Base-by-base conservation (phyloP, 306 rosid genomes). In the Prunus padus region DNA sequence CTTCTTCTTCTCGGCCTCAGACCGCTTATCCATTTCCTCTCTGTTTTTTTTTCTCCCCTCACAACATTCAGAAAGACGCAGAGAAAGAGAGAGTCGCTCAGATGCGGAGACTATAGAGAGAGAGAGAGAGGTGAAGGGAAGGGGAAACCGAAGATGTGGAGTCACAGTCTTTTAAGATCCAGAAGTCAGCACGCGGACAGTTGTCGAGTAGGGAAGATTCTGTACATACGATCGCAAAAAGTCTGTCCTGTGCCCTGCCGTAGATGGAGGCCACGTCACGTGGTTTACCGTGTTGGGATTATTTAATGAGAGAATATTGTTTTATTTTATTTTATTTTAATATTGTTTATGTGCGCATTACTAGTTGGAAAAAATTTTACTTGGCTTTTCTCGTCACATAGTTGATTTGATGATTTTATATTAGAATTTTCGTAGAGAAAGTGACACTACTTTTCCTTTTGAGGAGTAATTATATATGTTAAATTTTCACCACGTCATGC, bases 11-110 rank as follows among this genome's bases (percentile, higher is more conserved):
- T 86, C 87, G 2, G 82, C 97, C 83, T 83, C 84, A 16, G 30
- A 23, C 19, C 95, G 98, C 72, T 95, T 90, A 42, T 86, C 89
- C 92, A 91, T 89, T 15, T 49, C 49, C n/a, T n/a, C 64, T 4
- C 33, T 11, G 31, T 4, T 16, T 13, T 59, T 23, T 8, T 57
- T 33, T 57, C 64, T 12, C 37, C 11, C 18, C 47, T 71, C 72
- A 46, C 42, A 46, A 16, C 55, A 22, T 33, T 0, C 26, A 13
- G 1, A 22, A 3, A 15, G 22, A 5, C 0, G 3, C 2, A 15
- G 5, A 13, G 33, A 25, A 19, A 3, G 5, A 15, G 2, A 13
- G 65, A 25, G 40, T 4, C n/a, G 56, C n/a, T 51, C 56, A 40
- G 8, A 9, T 9, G 20, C 5, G 66, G 28, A 16, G 66, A 23